phyloP scores from a whole-genome alignment of 2,329 filamentous ascomycete species.

The Bipolaris zeicola region DNA sequence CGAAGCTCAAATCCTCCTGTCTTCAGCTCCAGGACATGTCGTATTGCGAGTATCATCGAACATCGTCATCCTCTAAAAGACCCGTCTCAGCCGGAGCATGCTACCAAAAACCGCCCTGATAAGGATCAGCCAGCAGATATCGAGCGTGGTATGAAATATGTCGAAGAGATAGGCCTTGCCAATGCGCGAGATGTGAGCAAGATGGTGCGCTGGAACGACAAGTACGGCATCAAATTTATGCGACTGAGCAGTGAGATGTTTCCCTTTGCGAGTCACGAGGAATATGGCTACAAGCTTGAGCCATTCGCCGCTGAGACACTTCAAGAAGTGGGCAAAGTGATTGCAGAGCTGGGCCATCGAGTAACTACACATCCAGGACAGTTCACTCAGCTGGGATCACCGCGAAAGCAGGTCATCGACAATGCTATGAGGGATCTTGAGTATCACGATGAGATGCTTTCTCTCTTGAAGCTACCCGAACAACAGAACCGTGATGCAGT shows the following conservation, averaged over 20 bases:
- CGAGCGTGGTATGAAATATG: constrained; percentile 70
- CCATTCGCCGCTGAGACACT: constrained; percentile 82
- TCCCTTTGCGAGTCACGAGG: constrained; percentile 86
- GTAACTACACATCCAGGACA: constrained; percentile 87
- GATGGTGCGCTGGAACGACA: constrained; percentile 90
- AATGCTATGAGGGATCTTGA: constrained; percentile 80
- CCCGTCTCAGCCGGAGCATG: constrained; percentile 75
- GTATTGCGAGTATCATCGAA: constrained; percentile 87
- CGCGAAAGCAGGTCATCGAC: constrained; percentile 74
- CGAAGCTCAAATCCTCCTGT: constrained; percentile 80
- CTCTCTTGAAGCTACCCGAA: constrained; percentile 74
- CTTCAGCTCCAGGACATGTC: constrained; percentile 89
- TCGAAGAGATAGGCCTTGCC: constrained; percentile 76
- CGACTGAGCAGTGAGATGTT: constrained; percentile 96
- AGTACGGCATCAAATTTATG: constrained; percentile 90
- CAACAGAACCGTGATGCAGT: constrained; percentile 85
- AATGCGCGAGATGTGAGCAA: constrained; percentile 85
- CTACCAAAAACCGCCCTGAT: constrained; percentile 85
- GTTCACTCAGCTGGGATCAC: constrained; percentile 90
- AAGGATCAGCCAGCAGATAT: constrained; percentile 70
- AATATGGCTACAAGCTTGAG: constrained; percentile 83
- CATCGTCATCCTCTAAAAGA: constrained; percentile 82
- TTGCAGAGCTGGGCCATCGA: constrained; percentile 79
- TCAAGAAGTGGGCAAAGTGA: constrained; percentile 75
- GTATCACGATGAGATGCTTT: constrained; percentile 86